Conservation (phyloP, 306 rosid genomes). For the Glycine tomentella region DNA sequence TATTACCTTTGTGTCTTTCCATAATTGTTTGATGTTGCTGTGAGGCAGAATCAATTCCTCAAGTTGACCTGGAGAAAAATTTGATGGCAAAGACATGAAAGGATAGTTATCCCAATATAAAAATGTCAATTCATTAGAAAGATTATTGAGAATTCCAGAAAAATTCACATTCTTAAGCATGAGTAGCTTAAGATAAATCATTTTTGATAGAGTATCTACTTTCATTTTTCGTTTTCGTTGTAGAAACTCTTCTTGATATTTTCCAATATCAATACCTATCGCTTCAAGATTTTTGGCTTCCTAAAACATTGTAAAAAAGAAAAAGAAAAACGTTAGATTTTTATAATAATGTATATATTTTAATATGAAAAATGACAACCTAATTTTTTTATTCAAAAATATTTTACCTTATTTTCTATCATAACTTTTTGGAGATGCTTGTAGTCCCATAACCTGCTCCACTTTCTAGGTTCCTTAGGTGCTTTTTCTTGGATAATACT, state of each 20-base stretch:
- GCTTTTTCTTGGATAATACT: too few species aligned
- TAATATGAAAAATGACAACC: not conserved
- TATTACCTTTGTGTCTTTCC: conserved; percentile 35
- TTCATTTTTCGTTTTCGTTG: not conserved
- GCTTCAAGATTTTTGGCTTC: not conserved
- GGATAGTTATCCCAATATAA: not conserved
- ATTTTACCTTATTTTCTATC: too few species aligned
- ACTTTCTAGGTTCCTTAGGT: too few species aligned
- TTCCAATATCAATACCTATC: not conserved
- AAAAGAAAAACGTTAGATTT: not conserved
- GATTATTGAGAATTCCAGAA: not conserved
- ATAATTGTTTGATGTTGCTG: not conserved
- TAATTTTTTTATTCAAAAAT: not conserved
- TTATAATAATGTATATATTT: not conserved
- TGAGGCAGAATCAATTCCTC: not conserved
- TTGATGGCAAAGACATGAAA: conserved; percentile 15
- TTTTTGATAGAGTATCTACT: not conserved
- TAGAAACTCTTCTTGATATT: not conserved
- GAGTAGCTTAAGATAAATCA: not conserved
- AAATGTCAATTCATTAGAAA: not conserved
- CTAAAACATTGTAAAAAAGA: not conserved
- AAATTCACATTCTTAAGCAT: not conserved
- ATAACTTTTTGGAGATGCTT: too few species aligned
- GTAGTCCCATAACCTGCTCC: too few species aligned
- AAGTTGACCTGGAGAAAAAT: not conserved